Conservation (phyloP, 2,329 filamentous ascomycete genomes). For the Orbilia brochopaga region DNA sequence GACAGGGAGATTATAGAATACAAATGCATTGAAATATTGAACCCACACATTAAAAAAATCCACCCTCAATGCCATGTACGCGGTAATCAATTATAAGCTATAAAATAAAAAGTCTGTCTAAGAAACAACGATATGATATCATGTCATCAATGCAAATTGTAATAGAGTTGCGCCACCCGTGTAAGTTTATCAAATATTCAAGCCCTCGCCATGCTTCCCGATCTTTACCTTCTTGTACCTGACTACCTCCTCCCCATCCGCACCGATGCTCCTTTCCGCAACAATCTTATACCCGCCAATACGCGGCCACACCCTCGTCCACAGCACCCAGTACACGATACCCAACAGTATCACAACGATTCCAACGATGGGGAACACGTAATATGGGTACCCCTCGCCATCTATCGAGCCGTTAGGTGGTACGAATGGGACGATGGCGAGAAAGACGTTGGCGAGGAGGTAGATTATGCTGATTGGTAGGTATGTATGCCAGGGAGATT, state of each 20-base stretch:
- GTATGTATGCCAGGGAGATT: constrained; percentile 63
- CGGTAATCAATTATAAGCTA: too few relatives aligned
- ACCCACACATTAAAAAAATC: too few relatives aligned
- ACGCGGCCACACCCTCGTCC: constrained; percentile 63
- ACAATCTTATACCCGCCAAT: constrained; percentile 63
- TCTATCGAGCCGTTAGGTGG: constrained; percentile 60
- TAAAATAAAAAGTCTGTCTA: too few relatives aligned
- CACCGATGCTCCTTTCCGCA: constrained; percentile 60
- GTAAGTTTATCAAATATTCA: neutral
- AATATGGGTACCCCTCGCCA: constrained; percentile 65
- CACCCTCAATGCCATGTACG: too few relatives aligned
- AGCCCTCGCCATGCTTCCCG: constrained; percentile 14
- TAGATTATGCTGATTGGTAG: constrained; percentile 63
- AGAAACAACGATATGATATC: too few relatives aligned
- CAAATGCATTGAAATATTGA: too few relatives aligned
- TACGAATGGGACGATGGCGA: constrained; percentile 65
- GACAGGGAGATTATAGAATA: too few relatives aligned
- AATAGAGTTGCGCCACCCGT: too few relatives aligned
- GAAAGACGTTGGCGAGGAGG: constrained; percentile 63
- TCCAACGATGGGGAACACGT: constrained; percentile 65
- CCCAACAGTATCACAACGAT: constrained; percentile 64
- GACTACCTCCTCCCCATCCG: constrained; percentile 58
- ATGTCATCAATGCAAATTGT: too few relatives aligned
- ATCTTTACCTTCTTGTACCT: constrained; percentile 58
- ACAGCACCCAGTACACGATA: constrained; percentile 63